Evolutionary conservation across 441 rosid species (phyloP).

Genomic region (Eruca vesicaria): DNA sequence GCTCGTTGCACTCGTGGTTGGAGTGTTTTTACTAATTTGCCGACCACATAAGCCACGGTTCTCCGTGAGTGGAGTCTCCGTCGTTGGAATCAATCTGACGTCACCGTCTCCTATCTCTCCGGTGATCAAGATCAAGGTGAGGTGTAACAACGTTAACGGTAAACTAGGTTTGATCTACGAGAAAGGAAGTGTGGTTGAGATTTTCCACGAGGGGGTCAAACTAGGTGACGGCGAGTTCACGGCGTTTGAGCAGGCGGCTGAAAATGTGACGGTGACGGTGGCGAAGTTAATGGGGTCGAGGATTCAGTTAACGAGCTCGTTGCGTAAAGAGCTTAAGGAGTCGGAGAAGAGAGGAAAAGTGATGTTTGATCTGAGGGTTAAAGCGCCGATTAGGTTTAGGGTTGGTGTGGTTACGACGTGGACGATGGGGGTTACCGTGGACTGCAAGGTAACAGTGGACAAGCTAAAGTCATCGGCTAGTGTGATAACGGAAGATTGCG

Average conservation of each 20-base stretch:
- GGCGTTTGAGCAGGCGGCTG: constrained; percentile 50
- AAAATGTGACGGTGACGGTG: constrained; percentile 49
- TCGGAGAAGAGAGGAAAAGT: constrained; percentile 42
- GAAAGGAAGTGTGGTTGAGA: constrained; percentile 38
- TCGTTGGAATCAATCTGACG: constrained; percentile 57
- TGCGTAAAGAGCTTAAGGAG: background rate
- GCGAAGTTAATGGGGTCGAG: constrained; percentile 41
- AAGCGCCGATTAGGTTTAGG: constrained; percentile 60
- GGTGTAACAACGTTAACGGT: constrained; percentile 52
- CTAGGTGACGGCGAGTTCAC: constrained; percentile 52
- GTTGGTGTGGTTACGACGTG: constrained; percentile 64
- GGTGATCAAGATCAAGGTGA: constrained; percentile 41
- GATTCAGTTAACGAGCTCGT: constrained; percentile 40
- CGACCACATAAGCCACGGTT: constrained; percentile 57
- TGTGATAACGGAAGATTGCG: constrained; percentile 48
- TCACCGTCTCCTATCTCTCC: constrained; percentile 48
- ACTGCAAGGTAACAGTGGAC: constrained; percentile 64
- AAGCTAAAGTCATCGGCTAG: constrained; percentile 49
- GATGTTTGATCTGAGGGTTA: constrained; percentile 47
- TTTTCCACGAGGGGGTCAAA: constrained; percentile 36
- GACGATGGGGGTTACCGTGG: constrained; percentile 57
- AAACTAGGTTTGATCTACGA: constrained; percentile 62
- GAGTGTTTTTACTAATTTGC: constrained; percentile 52
- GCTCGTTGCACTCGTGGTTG: constrained; percentile 41
- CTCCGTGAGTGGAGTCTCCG: constrained; percentile 49